phyloP scores from a whole-genome alignment of 2,329 filamentous ascomycete genomes.

The Amesomyces nigricolor region DNA sequence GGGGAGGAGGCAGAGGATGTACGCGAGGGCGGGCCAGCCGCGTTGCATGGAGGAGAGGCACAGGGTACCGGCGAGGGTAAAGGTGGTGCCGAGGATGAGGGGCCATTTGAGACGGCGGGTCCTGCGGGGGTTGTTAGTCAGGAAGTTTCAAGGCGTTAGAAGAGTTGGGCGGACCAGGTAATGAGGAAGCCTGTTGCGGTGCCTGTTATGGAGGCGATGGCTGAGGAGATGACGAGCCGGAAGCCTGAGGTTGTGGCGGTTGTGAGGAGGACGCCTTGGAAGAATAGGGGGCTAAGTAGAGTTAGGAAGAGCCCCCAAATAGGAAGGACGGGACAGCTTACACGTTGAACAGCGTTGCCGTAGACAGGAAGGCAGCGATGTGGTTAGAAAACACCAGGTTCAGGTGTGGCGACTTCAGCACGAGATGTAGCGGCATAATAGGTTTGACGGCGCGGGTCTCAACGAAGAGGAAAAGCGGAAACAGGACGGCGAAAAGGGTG shows the following conservation, averaged over 20 bases:
- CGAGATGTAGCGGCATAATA: slow-evolving; percentile 54
- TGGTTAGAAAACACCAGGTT: slow-evolving; percentile 55
- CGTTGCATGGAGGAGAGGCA: slow-evolving; percentile 46
- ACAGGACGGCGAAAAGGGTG: slow-evolving; percentile 41
- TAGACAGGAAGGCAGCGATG: slow-evolving; percentile 46
- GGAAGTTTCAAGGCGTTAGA: no score
- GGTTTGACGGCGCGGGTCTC: slow-evolving; percentile 48
- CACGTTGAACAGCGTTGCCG: slow-evolving; percentile 56
- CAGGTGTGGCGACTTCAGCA: slow-evolving; percentile 46
- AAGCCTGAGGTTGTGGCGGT: slow-evolving; percentile 67
- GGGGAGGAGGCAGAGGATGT: slow-evolving; percentile 53
- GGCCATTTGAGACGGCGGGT: slow-evolving; percentile 56
- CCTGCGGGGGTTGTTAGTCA: neutral
- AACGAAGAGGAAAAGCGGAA: slow-evolving; percentile 47
- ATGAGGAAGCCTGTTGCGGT: slow-evolving; percentile 58
- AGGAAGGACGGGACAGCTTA: no score
- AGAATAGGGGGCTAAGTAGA: no score
- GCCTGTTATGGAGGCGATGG: slow-evolving; percentile 50
- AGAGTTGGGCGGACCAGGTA: slow-evolving; percentile 32
- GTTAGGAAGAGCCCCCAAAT: no score
- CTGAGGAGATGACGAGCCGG: slow-evolving; percentile 59
- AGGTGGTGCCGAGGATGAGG: slow-evolving; percentile 44
- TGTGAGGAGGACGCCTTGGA: slow-evolving; percentile 67
- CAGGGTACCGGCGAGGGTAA: slow-evolving; percentile 46
- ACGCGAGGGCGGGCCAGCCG: slow-evolving; percentile 46